Conservation (phyloP, 768 basidiomycete genomes). For the Pleurotus djamor region DNA sequence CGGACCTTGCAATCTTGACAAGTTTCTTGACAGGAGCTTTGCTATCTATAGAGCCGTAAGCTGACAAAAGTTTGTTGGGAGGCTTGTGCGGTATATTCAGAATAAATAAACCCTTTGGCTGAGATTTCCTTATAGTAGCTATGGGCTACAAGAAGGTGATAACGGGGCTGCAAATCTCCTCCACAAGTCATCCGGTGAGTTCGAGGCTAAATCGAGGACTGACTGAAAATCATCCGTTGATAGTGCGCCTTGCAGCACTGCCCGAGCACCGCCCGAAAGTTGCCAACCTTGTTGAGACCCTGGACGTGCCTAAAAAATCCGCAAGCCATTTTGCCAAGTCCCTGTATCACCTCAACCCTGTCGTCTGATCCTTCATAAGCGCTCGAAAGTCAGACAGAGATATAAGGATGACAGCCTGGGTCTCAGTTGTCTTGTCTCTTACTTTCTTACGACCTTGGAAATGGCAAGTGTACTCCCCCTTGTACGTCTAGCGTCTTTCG, state of each 20-base stretch:
- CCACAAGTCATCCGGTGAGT: too few species aligned
- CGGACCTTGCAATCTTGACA: background rate
- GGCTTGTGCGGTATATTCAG: too few species aligned
- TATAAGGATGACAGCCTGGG: background rate
- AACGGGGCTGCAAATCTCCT: too few species aligned
- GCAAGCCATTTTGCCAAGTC: background rate
- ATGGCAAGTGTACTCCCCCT: constrained; percentile 15
- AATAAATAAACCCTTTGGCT: too few species aligned
- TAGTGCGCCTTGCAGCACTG: too few species aligned
- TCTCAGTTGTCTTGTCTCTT: background rate
- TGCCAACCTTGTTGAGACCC: background rate
- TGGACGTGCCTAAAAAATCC: background rate
- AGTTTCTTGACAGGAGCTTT: too few species aligned
- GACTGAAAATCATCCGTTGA: too few species aligned
- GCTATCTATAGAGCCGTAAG: too few species aligned
- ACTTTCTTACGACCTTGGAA: background rate
- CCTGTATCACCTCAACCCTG: background rate
- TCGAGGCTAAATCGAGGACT: too few species aligned
- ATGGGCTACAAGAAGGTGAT: too few species aligned
- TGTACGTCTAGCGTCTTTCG: constrained; percentile 15
- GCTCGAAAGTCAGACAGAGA: background rate
- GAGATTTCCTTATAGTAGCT: too few species aligned
- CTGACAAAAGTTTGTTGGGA: too few species aligned
- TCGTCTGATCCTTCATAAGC: background rate
- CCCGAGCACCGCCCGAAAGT: background rate